Evolutionary conservation across 495 filamentous ascomycete species (phyloP).

Genomic region (Tuber brumale): DNA sequence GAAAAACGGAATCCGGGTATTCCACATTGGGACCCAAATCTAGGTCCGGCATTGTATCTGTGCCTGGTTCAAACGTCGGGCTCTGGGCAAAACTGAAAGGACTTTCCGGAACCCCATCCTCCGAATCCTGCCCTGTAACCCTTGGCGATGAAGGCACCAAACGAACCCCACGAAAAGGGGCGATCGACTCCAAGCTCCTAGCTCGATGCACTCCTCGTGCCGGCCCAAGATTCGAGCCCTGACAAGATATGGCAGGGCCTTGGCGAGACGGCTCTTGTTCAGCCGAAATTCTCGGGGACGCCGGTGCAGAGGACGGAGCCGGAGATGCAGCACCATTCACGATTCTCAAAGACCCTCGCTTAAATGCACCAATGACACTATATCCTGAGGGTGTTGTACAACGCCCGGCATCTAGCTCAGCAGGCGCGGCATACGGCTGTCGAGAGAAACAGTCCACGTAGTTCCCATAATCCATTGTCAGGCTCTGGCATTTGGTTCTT

Average conservation of each 20-base stretch:
- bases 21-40: background rate
- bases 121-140: background rate
- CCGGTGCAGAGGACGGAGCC: conserved; percentile 32
- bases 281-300: conserved; percentile 18
- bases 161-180: conserved; percentile 20
- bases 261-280: background rate
- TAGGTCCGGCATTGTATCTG: background rate
- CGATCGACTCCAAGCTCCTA: conserved; percentile 6
- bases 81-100: conserved; percentile 28
- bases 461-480: background rate
- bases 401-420: conserved; percentile 17
- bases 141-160: conserved; percentile 27
- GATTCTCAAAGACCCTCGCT: conserved; percentile 54
- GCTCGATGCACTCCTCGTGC: background rate
- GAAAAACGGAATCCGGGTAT: background rate
- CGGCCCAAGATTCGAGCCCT: background rate
- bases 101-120: conserved; percentile 15
- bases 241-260: background rate
- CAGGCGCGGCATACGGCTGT: background rate
- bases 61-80: conserved; percentile 4
- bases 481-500: conserved; percentile 10
- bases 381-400: conserved; percentile 42
- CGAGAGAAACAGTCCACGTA: conserved; percentile 3
- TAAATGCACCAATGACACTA: conserved; percentile 54
- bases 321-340: conserved; percentile 54